Conservation (phyloP, 1,284 basidiomycete species). For the Testicularia cyperi region DNA sequence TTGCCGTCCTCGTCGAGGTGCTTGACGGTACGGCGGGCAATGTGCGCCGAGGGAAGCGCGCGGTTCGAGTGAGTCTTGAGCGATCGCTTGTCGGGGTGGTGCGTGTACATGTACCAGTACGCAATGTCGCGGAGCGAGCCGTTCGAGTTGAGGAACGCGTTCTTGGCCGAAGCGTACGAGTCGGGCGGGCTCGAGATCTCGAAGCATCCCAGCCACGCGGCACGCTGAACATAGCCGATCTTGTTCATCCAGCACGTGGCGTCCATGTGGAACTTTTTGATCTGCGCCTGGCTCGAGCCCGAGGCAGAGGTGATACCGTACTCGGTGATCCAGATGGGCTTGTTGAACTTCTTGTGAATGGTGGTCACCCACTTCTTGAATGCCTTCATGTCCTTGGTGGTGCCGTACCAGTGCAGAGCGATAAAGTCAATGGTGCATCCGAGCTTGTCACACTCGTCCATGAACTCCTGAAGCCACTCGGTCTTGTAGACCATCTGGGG, state of each 20-base stretch:
- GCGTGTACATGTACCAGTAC: conserved; percentile 44
- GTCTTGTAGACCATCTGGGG: conserved; percentile 57
- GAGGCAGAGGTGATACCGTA: conserved; percentile 52
- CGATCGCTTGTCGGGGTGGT: conserved; percentile 16
- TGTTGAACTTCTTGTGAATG: conserved; percentile 42
- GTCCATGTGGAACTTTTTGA: conserved; percentile 46
- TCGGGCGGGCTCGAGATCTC: conserved; percentile 49
- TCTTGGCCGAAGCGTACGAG: conserved; percentile 50
- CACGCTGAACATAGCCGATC: conserved; percentile 50
- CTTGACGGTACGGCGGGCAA: conserved; percentile 17
- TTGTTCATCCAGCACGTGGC: conserved; percentile 43
- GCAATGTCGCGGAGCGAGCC: conserved; percentile 44
- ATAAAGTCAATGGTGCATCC: conserved; percentile 54
- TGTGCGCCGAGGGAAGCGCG: conserved; percentile 24
- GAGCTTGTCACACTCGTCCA: conserved; percentile 46
- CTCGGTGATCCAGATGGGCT: conserved; percentile 58
- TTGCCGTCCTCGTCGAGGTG: conserved; percentile 40
- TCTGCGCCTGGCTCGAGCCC: conserved; percentile 32
- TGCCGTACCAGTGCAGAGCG: conserved; percentile 60
- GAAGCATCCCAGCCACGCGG: conserved; percentile 56
- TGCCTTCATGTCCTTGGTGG: conserved; percentile 36
- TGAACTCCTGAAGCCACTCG: conserved; percentile 51
- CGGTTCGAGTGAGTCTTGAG: conserved; percentile 30
- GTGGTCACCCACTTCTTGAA: conserved; percentile 49
- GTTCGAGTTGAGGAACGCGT: conserved; percentile 50